These are phyloP conservation scores for Theileria orientalis DNA, from an alignment of 169 alveolate species.

Conservation along the genomic window DNA sequence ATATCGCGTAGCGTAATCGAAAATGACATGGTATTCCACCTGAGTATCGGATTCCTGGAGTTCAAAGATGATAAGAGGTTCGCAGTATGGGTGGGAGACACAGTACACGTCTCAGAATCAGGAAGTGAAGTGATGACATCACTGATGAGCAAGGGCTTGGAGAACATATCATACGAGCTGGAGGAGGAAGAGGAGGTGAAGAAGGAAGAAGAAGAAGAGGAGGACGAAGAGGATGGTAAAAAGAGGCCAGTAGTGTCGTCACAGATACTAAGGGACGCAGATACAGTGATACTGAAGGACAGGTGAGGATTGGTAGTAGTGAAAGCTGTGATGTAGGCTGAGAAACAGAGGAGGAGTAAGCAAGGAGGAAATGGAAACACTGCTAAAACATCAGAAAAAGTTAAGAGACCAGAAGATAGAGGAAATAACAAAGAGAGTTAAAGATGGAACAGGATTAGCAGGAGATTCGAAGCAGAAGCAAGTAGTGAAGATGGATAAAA, in stretches of 20 bases:
- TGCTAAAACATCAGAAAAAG: constrained; percentile 78
- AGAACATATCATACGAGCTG: constrained; percentile 80
- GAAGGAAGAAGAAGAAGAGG: constrained; percentile 54
- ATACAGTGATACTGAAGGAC: constrained; percentile 74
- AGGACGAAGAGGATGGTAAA: constrained; percentile 11
- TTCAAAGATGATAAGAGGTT: constrained; percentile 67
- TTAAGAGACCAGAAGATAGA: constrained; percentile 80
- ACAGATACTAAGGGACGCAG: constrained; percentile 71
- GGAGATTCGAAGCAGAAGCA: constrained; percentile 74
- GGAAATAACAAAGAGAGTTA: constrained; percentile 80
- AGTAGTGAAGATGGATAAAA: constrained; percentile 81
- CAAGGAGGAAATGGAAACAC: constrained; percentile 69
- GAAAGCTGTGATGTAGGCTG: constrained; percentile 18
- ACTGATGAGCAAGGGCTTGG: constrained; percentile 75
- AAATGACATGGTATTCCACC: constrained; percentile 79
- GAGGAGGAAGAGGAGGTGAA: constrained; percentile 71
- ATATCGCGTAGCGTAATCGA: constrained; percentile 38
- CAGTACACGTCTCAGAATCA: constrained; percentile 74
- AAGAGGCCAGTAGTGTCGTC: constrained; percentile 75
- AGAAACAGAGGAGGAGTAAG: constrained; percentile 70
- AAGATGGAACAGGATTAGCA: constrained; percentile 76
- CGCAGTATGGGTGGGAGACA: constrained; percentile 88
- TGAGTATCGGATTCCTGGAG: constrained; percentile 82
- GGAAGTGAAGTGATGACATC: constrained; percentile 75
- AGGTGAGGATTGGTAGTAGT: constrained; percentile 4